These are phyloP conservation scores for Scenedesmus sp. DNA, from an alignment of 163 green algal species.

Conservation along the genomic window DNA sequence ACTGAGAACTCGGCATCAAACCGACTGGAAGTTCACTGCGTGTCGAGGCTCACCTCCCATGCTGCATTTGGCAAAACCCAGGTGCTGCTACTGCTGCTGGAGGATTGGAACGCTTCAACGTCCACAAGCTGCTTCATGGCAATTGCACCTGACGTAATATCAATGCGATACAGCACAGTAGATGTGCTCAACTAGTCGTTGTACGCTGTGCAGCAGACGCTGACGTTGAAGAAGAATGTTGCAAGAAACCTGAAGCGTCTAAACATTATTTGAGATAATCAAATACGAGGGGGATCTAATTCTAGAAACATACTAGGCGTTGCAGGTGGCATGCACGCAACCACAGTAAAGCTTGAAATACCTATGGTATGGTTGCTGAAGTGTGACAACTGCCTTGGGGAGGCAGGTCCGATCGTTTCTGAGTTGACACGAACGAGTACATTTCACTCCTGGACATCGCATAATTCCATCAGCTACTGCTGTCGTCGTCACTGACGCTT, in stretches of 20 bases:
- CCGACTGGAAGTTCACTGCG: not conserved
- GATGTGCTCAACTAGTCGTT: not conserved
- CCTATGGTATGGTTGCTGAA: not conserved
- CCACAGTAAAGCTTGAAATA: not conserved
- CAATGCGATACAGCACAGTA: not conserved
- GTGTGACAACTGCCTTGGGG: not conserved
- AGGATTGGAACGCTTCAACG: not conserved
- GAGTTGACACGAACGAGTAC: no score
- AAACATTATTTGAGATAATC: no score
- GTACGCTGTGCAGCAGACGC: not conserved
- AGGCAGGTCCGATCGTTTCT: not conserved
- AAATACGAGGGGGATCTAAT: no score
- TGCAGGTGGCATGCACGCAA: not conserved
- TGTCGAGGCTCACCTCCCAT: slow-evolving; percentile 23
- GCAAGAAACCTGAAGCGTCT: not conserved
- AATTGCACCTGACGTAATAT: not conserved
- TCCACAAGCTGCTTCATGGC: not conserved
- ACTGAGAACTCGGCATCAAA: not conserved
- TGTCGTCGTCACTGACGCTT: not conserved
- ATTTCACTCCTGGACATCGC: no score
- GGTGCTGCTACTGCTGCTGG: not conserved
- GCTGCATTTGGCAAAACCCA: slow-evolving; percentile 38
- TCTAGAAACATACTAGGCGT: not conserved
- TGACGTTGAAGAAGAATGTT: not conserved
- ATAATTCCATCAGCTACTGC: no score